Base-by-base conservation (phyloP, 2,329 filamentous ascomycete species). In the Colletotrichum salicis region DNA sequence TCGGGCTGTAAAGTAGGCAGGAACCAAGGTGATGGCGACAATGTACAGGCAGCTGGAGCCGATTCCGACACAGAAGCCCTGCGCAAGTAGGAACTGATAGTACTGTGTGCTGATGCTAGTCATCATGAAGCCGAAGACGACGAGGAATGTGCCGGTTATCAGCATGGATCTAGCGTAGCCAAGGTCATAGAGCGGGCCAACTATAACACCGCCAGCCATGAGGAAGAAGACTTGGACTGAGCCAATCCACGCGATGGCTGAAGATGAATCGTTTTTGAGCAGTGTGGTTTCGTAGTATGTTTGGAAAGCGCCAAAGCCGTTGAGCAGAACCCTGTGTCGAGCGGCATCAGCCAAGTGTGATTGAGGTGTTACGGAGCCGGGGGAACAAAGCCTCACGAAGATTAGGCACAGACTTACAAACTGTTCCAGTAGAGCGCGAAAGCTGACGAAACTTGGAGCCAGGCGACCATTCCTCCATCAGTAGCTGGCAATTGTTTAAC, bases 111-210 rank as follows among this genome's bases (percentile, higher is more conserved):
- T 76, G 8, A 92, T 78, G 7, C 84, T 86, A 0, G 87, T 84
- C 88, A 91, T 90, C 88, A 92, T 91, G 6, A 92, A 76, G 3
- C 88, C 86, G 65, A 91, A 87, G 19, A 92, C 85, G 64, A 90
- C 86, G 54, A 90, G 76, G 64, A 90, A 79, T 1, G 83, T 86
- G 13, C 89, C 89, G 11, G 78, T 77, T 0, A 89, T 35, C 1
- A 91, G 77, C 0, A 93, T 80, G 55, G 82, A 85, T 37, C 86
- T 84, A 0, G 91, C 89, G 0, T 91, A 91, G 69, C 89, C 87
- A 66, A 83, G 88, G 75, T 94, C 92, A 74, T 87, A 92, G 0
- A 91, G 69, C 51, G 84, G 86, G 2, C 92, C 91, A n/a, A 90
- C 85, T 6, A 93, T 69, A 51, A 69, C 89, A 0, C 90, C 90